These are phyloP conservation scores for Podosphaera xanthii DNA, from an alignment of 2,329 filamentous ascomycete genomes.

Conservation along the genomic window DNA sequence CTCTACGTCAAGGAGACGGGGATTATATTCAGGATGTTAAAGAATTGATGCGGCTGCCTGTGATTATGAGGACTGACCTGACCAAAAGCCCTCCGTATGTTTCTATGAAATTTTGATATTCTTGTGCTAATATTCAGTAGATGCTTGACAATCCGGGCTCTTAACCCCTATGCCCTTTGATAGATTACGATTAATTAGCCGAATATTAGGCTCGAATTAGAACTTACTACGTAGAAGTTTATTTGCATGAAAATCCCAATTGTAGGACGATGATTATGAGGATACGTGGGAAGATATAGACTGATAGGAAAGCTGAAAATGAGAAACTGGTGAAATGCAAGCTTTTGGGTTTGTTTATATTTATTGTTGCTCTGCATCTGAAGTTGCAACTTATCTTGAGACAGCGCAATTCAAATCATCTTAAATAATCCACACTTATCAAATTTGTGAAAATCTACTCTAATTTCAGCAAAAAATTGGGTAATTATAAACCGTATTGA, in stretches of 20 bases:
- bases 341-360: neutral
- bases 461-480: too few relatives aligned
- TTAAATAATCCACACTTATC: neutral
- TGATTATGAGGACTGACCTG: slow-evolving; percentile 94
- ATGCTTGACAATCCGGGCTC: slow-evolving; percentile 61
- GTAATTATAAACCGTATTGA: too few relatives aligned
- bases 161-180: slow-evolving; percentile 48
- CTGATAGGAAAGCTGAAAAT: neutral
- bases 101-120: neutral
- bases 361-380: neutral
- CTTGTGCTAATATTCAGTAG: slow-evolving; percentile 26
- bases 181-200: neutral
- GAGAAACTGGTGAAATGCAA: neutral
- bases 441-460: neutral
- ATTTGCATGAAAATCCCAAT: neutral
- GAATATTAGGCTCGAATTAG: neutral
- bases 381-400: neutral
- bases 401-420: neutral
- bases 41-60: slow-evolving; percentile 93
- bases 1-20: slow-evolving; percentile 72
- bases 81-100: slow-evolving; percentile 99
- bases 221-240: neutral
- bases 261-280: neutral
- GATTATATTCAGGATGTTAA: slow-evolving; percentile 96
- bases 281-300: neutral